Evolutionary conservation across 768 basidiomycete species (phyloP).

Genomic region (Glaciozyma antarctica): DNA sequence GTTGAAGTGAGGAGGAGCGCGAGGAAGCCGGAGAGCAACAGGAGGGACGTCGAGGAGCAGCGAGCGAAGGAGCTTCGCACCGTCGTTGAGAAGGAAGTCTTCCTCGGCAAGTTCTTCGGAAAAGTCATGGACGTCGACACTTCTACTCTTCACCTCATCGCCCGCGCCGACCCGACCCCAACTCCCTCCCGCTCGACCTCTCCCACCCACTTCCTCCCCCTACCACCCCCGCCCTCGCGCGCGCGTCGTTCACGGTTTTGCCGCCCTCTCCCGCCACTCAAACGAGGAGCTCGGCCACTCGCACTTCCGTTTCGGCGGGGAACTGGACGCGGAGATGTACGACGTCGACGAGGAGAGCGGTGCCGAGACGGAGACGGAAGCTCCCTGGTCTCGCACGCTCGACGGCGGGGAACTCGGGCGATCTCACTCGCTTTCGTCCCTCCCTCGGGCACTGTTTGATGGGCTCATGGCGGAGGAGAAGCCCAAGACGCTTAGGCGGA

Average conservation of each 20-base stretch:
- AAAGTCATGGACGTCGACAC: constrained; percentile 5
- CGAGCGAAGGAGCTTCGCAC: not conserved
- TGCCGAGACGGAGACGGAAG: constrained; percentile 9
- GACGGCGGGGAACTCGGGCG: not conserved
- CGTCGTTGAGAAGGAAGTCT: not conserved
- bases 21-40: not conserved
- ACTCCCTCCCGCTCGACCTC: constrained; percentile 10
- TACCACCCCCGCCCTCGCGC: not conserved
- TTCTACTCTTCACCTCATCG: constrained; percentile 4
- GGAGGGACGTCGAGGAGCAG: not conserved
- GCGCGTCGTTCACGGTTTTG: not conserved
- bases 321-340: not conserved
- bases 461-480: not conserved
- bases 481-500: not conserved
- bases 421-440: constrained; percentile 1
- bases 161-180: constrained; percentile 4
- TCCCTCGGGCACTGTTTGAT: not conserved
- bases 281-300: constrained; percentile 4
- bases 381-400: no score
- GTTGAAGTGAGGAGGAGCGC: not conserved
- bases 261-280: not conserved
- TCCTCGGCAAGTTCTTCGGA: not conserved
- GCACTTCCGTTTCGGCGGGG: not conserved
- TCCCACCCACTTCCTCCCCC: not conserved
- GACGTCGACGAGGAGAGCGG: not conserved